Base-by-base conservation (phyloP, 345 rosid species). In the Rhizophora mangle region DNA sequence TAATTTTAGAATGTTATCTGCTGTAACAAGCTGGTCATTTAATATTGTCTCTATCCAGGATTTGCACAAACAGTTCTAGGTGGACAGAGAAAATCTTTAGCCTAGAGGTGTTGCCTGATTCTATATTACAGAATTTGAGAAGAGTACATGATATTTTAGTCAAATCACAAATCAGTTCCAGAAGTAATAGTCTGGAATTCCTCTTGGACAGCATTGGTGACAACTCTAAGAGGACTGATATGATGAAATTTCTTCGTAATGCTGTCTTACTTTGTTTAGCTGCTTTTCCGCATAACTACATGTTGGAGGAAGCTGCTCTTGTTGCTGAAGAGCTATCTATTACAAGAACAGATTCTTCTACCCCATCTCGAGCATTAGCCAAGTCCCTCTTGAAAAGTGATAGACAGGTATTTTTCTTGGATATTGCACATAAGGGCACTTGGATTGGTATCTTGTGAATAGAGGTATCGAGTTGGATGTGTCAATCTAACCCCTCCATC, bases 171-270 rank as follows among this genome's bases (percentile, higher is more conserved):
- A 80, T 68, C 71, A 60, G 67, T 76, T 76, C 80, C 54, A 65
- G 36, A 58, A 67, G 68, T 76, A 75, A 75, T 69, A 72, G 65
- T 80, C 70, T 86, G 67, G 89, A 78, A 61, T 78, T 69, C 72
- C 85, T 89, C 65, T 61, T 84, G 78, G 80, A 80, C 67, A 64
- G 81, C 70, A 74, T 68, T 56, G 70, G 67, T 81, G 87, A 84
- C 69, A 68, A 75, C 68, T 80, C 85, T 66, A 83, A 78, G 79
- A 74, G 69, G 64, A 77, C 84, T 58, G 83, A 78, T 74, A 73
- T 87, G 84, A 92, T 89, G 96, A 83, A 78, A 72, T 95, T 95
- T 82, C 81, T 95, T 68, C 88, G 97, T 39, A 87, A 89, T 88
- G 92, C 93, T 66, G 76, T 74, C 71, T 81, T 95, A 71, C 96